phyloP scores from a whole-genome alignment of 2,329 filamentous ascomycete genomes.

The Neonectria magnoliae region DNA sequence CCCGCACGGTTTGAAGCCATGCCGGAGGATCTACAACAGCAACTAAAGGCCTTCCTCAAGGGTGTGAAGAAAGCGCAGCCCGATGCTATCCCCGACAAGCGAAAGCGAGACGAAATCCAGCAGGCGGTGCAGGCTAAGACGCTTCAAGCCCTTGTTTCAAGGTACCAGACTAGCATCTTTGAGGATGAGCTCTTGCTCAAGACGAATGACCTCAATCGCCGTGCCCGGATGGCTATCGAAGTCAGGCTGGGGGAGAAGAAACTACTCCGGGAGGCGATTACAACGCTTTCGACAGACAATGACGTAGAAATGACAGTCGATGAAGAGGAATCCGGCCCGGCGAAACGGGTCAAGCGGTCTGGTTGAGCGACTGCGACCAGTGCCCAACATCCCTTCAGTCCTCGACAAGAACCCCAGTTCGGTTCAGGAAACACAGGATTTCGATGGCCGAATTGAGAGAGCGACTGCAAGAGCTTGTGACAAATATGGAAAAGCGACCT shows the following conservation, averaged over 20 bases:
- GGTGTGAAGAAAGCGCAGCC: constrained; percentile 56
- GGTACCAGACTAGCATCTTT: constrained; percentile 55
- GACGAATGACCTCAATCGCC: constrained; percentile 42
- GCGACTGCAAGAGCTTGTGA: neutral
- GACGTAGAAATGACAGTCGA: constrained; percentile 43
- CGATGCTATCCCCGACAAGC: constrained; percentile 58
- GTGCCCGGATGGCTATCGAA: constrained; percentile 68
- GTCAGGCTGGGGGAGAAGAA: constrained; percentile 79
- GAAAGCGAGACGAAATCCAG: constrained; percentile 58
- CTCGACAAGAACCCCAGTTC: neutral
- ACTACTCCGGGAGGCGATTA: constrained; percentile 66
- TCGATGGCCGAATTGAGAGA: neutral
- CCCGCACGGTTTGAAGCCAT: constrained; percentile 53
- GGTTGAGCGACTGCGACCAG: constrained; percentile 21
- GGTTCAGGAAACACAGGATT: neutral
- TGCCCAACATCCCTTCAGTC: neutral
- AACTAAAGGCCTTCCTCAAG: constrained; percentile 62
- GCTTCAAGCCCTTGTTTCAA: constrained; percentile 50
- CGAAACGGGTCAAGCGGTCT: constrained; percentile 45
- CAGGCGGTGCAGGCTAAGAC: constrained; percentile 52
- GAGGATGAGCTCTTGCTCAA: constrained; percentile 54
- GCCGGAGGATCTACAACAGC: constrained; percentile 62
- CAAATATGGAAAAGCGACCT: constrained; percentile 7
- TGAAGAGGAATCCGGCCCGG: constrained; percentile 35
- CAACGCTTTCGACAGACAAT: constrained; percentile 40